Conservation (phyloP, 2,329 filamentous ascomycete species). For the Diatrype stigma region DNA sequence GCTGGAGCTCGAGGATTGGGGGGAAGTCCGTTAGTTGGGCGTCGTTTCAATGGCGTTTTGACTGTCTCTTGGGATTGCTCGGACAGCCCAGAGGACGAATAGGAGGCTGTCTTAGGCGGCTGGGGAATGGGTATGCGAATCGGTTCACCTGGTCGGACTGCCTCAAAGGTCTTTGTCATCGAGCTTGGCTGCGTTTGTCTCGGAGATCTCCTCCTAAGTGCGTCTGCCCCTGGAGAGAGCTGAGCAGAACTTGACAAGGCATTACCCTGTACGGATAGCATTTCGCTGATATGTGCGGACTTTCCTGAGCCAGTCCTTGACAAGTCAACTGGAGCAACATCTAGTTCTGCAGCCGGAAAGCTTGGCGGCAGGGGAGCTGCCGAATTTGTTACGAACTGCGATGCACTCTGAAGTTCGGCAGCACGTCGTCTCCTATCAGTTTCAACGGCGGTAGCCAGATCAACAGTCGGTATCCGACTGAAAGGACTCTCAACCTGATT, state of each 20-base stretch:
- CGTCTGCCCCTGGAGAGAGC: constrained; percentile 47
- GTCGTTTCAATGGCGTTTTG: constrained; percentile 38
- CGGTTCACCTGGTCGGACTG: constrained; percentile 23
- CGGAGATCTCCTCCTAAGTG: constrained; percentile 49
- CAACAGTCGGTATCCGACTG: constrained; percentile 36
- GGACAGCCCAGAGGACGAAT: constrained; percentile 12
- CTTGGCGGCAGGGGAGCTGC: constrained; percentile 33
- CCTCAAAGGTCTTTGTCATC: constrained; percentile 18
- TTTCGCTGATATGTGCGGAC: constrained; percentile 16
- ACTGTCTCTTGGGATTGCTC: constrained; percentile 23
- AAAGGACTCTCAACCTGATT: constrained; percentile 21
- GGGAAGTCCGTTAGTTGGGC: constrained; percentile 44
- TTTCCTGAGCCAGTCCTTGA: constrained; percentile 21
- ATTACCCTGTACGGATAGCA: constrained; percentile 28
- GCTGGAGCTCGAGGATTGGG: constrained; percentile 41
- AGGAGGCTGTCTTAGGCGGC: constrained; percentile 25
- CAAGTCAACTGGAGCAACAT: constrained; percentile 26
- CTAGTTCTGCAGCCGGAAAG: constrained; percentile 33
- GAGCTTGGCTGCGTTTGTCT: constrained; percentile 26
- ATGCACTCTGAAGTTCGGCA: constrained; percentile 23
- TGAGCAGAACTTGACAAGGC: constrained; percentile 44
- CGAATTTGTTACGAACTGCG: constrained; percentile 30
- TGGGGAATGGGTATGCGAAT: constrained; percentile 31
- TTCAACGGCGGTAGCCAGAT: constrained; percentile 43
- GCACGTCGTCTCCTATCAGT: constrained; percentile 43